Conservation (phyloP, 2,329 filamentous ascomycete species). For the Clonostachys rosea region DNA sequence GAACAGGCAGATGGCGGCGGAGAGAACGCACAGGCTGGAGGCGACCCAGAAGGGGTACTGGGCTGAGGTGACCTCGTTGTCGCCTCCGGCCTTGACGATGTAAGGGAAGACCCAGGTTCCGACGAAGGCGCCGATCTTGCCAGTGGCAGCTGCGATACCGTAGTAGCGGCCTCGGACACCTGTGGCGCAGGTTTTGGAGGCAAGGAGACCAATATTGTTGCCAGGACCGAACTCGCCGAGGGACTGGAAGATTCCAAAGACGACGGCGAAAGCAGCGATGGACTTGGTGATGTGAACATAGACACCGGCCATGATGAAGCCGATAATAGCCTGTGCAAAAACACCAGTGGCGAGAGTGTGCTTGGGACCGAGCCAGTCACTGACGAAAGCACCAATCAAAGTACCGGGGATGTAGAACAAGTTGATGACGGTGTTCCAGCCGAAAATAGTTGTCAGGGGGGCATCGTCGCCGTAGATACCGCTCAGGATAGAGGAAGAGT, state of each 20-base stretch:
- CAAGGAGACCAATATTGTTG: conserved; percentile 85
- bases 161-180: conserved; percentile 76
- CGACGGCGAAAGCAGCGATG: conserved; percentile 27
- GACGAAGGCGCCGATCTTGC: conserved; percentile 80
- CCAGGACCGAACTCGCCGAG: conserved; percentile 66
- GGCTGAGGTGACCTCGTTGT: conserved; percentile 51
- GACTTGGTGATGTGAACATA: conserved; percentile 64
- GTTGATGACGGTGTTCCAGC: conserved; percentile 86
- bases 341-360: conserved; percentile 71
- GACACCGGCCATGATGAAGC: conserved; percentile 83
- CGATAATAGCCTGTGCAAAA: conserved; percentile 67
- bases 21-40: conserved; percentile 70
- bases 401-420: conserved; percentile 86
- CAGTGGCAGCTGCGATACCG: conserved; percentile 65
- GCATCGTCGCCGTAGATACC: conserved; percentile 55
- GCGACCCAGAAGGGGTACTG: conserved; percentile 93
- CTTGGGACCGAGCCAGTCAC: conserved; percentile 75
- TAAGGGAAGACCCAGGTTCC: conserved; percentile 80
- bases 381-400: conserved; percentile 69
- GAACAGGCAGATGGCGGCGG: conserved; percentile 54
- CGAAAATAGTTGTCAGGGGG: conserved; percentile 72
- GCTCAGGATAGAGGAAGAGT: conserved; percentile 69
- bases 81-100: conserved; percentile 53
- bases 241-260: conserved; percentile 29
- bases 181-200: conserved; percentile 84